phyloP scores from a whole-genome alignment of 2,329 filamentous ascomycete genomes.

The Domatiomyces globalis region DNA sequence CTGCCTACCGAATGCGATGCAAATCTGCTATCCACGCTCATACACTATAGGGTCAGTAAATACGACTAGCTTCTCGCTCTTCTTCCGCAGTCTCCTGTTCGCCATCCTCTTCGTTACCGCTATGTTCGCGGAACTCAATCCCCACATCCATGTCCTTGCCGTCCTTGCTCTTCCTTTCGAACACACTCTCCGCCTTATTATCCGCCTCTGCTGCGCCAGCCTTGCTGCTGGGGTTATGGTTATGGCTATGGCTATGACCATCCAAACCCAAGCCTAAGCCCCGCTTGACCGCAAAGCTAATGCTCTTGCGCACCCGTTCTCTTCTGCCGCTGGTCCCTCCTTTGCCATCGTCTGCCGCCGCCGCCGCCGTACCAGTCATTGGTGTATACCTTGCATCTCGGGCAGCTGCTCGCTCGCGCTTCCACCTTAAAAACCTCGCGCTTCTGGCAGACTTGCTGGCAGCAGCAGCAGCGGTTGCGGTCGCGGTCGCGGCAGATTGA shows the following conservation, averaged over 20 bases:
- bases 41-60: too few relatives aligned
- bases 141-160: not conserved
- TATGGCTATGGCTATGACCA: too few relatives aligned
- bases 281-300: not conserved
- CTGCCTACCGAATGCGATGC: too few relatives aligned
- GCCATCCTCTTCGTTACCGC: not conserved
- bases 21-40: too few relatives aligned
- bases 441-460: slow-evolving; percentile 37
- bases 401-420: not conserved
- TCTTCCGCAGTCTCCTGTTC: not conserved
- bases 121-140: not conserved
- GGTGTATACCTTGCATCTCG: not conserved
- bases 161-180: not conserved
- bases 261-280: not conserved
- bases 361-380: not conserved
- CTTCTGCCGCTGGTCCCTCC: not conserved
- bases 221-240: not conserved
- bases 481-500: slow-evolving; percentile 37
- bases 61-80: not conserved
- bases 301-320: not conserved
- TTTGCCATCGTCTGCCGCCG: not conserved
- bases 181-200: not conserved
- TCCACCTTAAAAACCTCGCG: not conserved
- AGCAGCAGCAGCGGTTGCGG: slow-evolving; percentile 33
- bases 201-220: not conserved